Evolutionary conservation across 257 asterid genomes (phyloP).

Genomic region (Ophiorrhiza pumila): DNA sequence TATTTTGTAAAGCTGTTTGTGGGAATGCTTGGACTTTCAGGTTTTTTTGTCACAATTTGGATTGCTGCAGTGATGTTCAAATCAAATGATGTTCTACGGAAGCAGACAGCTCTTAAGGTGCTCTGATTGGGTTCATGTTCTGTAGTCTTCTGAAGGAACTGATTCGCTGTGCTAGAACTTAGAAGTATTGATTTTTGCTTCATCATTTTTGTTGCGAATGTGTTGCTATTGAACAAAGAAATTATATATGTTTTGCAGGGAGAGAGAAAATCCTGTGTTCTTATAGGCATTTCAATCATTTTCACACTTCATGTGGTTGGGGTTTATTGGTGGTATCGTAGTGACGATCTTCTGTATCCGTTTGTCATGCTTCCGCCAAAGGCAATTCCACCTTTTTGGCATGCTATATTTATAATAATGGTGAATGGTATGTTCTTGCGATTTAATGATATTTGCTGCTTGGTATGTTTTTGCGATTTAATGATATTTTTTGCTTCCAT

Average conservation of each 20-base stretch:
- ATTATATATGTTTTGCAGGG: conserved; percentile 46
- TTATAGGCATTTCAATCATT: conserved; percentile 42
- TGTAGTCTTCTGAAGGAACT: conserved; percentile 5
- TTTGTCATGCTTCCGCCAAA: conserved; percentile 82
- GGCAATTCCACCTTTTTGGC: conserved; percentile 86
- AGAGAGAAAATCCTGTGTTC: conserved; percentile 59
- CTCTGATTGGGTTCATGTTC: background rate
- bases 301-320: conserved; percentile 61
- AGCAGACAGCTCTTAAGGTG: conserved; percentile 92
- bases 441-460: conserved; percentile 8
- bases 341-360: conserved; percentile 66
- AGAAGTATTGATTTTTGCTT: background rate
- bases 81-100: conserved; percentile 77
- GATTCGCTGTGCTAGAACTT: conserved; percentile 18
- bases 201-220: background rate
- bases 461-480: background rate
- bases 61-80: conserved; percentile 82
- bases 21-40: conserved; percentile 36
- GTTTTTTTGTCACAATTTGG: conserved; percentile 69
- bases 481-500: background rate
- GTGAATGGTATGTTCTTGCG: conserved; percentile 64
- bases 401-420: conserved; percentile 82
- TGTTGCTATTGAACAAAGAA: conserved; percentile 20
- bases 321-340: conserved; percentile 78
- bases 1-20: conserved; percentile 3